phyloP scores from a whole-genome alignment of 371 early-diverging fungal species.

The Mucor circinelloides region DNA sequence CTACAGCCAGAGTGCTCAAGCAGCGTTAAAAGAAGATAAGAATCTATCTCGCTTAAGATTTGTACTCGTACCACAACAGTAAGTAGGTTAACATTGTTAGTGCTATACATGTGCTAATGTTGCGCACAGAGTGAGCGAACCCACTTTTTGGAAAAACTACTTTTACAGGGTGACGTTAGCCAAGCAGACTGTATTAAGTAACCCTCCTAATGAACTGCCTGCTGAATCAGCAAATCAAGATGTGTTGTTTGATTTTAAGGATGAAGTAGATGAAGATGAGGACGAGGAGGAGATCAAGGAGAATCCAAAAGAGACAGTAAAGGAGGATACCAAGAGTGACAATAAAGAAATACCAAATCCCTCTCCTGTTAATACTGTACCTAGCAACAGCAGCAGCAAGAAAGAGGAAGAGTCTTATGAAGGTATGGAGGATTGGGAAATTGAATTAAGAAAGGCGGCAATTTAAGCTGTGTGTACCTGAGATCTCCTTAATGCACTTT shows the following conservation, averaged over 20 bases:
- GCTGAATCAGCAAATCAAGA: constrained; percentile 9
- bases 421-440: constrained; percentile 51
- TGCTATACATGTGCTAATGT: not conserved
- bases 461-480: constrained; percentile 5
- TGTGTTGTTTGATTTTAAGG: constrained; percentile 40
- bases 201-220: constrained; percentile 9
- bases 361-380: not conserved
- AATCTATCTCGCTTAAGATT: constrained; percentile 65
- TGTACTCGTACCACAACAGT: constrained; percentile 67
- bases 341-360: not conserved
- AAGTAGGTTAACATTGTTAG: no score
- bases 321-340: not conserved
- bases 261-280: constrained; percentile 22
- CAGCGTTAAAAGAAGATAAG: constrained; percentile 61
- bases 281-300: constrained; percentile 8
- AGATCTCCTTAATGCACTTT: not conserved
- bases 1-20: constrained; percentile 61
- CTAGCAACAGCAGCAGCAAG: not conserved
- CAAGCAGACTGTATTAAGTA: constrained; percentile 53
- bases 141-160: constrained; percentile 73
- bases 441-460: constrained; percentile 40
- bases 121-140: constrained; percentile 57
- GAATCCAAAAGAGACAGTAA: not conserved
- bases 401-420: constrained; percentile 28
- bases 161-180: constrained; percentile 73